Base-by-base conservation (phyloP, 2,329 filamentous ascomycete genomes). In the Magnaporthiopsis incrustans region DNA sequence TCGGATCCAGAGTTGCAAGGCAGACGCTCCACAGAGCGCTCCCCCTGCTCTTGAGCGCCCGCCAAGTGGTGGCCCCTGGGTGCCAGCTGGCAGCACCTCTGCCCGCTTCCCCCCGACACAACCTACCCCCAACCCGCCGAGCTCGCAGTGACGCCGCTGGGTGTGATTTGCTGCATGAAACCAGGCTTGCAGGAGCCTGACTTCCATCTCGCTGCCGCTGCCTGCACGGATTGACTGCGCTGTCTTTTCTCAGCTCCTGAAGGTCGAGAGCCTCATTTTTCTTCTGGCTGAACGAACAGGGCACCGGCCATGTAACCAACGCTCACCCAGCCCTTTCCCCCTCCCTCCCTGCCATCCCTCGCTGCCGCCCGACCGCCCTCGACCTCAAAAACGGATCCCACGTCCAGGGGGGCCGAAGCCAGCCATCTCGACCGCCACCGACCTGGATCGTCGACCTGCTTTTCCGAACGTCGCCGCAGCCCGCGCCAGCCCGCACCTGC, bases 71-170 rank as follows among this genome's bases (percentile, higher is more conserved):
- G 35, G 26, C 35, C 33, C 22, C 33, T 57, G 26, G 27, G 14
- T 59, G 62, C 27, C 62, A 63, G 57, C 62, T 63, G 62, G 58
- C 58, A 60, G 44, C 38, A 22, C 15, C 38, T 22, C 22, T 53
- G 14, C 44, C 44, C 18, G 44, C 5, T 10, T 7, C n/a, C 22
- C 14, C 22, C 58, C 58, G 58, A 32, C 26, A 60, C 26, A 26
- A 35, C 38, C 38, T 15, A n/a, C 35, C 38, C 38, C 38, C 38
- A 44, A 44, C 14, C 12, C 58, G 22, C 4, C 22, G 58, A 60
- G 32, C 15, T 60, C 27, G 22, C 26, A 35, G 26, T 35, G 58
- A 60, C 58, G 58, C 6, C 58, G 27, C 26, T 25, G 22, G 14
- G 15, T 53, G 44, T 22, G 44, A 27, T 32, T 35, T 14, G 27